Percentiles rank a stretch among this genome's conserved stretches.
phyloP scores from a whole-genome alignment of 805 yeast genomes.

The Kodamaea kaohsiungensis region DNA sequence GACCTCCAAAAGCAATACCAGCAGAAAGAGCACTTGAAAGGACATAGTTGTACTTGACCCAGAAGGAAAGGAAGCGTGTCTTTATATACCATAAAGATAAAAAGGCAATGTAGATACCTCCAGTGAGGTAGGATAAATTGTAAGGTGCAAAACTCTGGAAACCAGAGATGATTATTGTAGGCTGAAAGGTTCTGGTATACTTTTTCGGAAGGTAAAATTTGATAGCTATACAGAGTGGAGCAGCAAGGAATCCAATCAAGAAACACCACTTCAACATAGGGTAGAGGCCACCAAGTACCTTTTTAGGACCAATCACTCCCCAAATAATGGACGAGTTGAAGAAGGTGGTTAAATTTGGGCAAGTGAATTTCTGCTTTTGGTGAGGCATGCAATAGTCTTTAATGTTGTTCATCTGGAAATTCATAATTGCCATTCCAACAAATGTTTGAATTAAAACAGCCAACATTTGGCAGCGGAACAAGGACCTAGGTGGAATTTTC shows the following conservation, averaged over 20 bases:
- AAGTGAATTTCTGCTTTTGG: constrained; percentile 29
- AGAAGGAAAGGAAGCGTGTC: constrained; percentile 30
- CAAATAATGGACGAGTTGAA: constrained; percentile 61
- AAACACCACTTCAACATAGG: constrained; percentile 36
- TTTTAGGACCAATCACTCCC: constrained; percentile 52
- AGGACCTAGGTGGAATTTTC: constrained; percentile 61
- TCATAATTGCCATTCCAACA: constrained; percentile 23
- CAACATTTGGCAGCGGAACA: constrained; percentile 44
- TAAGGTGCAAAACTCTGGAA: constrained; percentile 33
- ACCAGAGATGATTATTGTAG: constrained; percentile 34
- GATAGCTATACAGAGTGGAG: constrained; percentile 20
- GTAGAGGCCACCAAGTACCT: constrained; percentile 33
- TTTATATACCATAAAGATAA: constrained; percentile 31
- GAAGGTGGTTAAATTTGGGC: constrained; percentile 35
- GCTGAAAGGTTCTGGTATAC: constrained; percentile 32
- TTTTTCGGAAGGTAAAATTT: constrained; percentile 18
- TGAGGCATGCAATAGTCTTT: constrained; percentile 20
- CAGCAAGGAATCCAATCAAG: constrained; percentile 33
- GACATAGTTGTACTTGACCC: constrained; percentile 38
- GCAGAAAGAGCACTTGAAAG: constrained; percentile 31
- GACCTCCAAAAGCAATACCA: constrained; percentile 36
- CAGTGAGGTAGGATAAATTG: constrained; percentile 32
- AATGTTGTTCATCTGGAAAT: constrained; percentile 19
- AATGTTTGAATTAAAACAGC: constrained; percentile 23
- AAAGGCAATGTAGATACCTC: constrained; percentile 28